Conservation (phyloP, 495 filamentous ascomycete genomes). For the Trichoderma reesei region DNA sequence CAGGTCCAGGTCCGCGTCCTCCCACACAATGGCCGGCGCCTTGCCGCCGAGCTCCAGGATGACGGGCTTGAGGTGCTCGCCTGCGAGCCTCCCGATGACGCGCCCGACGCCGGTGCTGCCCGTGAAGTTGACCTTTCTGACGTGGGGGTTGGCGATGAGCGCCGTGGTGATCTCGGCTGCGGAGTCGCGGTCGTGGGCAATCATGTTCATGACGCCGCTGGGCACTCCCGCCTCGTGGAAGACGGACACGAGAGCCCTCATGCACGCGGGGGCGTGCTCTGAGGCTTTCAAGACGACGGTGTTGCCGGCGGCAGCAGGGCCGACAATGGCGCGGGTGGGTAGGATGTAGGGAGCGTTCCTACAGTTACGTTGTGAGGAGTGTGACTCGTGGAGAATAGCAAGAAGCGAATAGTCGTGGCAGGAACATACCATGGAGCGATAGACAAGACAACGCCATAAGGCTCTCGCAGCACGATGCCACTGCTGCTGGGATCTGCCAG, state of each 20-base stretch:
- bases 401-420: background rate
- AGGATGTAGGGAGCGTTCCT: constrained; percentile 73
- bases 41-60: constrained; percentile 63
- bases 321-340: constrained; percentile 54
- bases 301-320: constrained; percentile 72
- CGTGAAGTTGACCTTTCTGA: constrained; percentile 62
- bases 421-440: constrained; percentile 70
- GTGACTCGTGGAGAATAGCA: background rate
- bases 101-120: constrained; percentile 50
- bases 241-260: constrained; percentile 60
- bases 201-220: constrained; percentile 47
- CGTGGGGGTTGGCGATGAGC: constrained; percentile 43
- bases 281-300: constrained; percentile 49
- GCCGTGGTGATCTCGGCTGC: constrained; percentile 44
- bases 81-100: constrained; percentile 48
- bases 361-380: constrained; percentile 15
- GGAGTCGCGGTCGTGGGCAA: constrained; percentile 42
- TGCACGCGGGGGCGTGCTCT: constrained; percentile 65
- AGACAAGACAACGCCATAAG: constrained; percentile 68
- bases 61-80: constrained; percentile 56
- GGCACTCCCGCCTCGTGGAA: constrained; percentile 67
- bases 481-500: constrained; percentile 42
- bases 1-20: constrained; percentile 52
- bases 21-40: constrained; percentile 51
- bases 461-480: constrained; percentile 71